Base-by-base conservation (phyloP, 2,329 filamentous ascomycete species). In the Chrysoporthe cubensis region DNA sequence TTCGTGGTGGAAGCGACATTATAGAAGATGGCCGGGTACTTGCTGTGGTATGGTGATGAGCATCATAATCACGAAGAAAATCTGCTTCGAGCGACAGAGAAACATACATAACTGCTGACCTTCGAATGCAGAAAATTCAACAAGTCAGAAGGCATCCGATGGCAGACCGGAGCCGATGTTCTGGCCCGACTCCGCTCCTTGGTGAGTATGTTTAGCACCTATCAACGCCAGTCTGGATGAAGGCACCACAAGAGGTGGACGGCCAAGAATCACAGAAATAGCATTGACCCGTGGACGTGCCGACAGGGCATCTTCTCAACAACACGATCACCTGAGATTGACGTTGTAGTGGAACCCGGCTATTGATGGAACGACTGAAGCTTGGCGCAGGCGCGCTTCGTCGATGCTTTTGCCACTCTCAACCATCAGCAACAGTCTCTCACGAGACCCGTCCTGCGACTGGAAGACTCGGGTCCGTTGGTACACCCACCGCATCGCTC, bases 161-260 rank as follows among this genome's bases (percentile, higher is more conserved):
- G 13, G 57, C 37, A 44, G 57, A 16, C 18, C 37, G 14, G 57
- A 16, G 11, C 13, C 16, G 14, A 42, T 26, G 21, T 43, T 44
- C 37, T 32, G 13, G 40, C 57, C 26, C 57, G 57, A 42, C 57
- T 60, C 57, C 57, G 40, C n/a, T 44, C n/a, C 57, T 44, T 60
- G 5, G n/a, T 11, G 2, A 40, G 16, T 34, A 60, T 14, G 56
- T 58, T 18, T 11, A 40, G 6, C 26, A 32, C 13, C 26, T 5
- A 4, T 5, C 26, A 14, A 16, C 4, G 8, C 1, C 9, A 3
- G 16, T 5, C 14, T n/a, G 14, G 14, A 18, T 3, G 13, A 13
- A 52, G 37, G 37, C 1, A 16, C 16, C 50, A 54, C 7, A 18
- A 26, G 13, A 14, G 7, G 6, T 2, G 50, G 26, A 11, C 32